Percentiles rank a stretch among this genome's conserved stretches.
Conservation (phyloP, 1,139 yeast genomes). For the Candida smagusa region DNA sequence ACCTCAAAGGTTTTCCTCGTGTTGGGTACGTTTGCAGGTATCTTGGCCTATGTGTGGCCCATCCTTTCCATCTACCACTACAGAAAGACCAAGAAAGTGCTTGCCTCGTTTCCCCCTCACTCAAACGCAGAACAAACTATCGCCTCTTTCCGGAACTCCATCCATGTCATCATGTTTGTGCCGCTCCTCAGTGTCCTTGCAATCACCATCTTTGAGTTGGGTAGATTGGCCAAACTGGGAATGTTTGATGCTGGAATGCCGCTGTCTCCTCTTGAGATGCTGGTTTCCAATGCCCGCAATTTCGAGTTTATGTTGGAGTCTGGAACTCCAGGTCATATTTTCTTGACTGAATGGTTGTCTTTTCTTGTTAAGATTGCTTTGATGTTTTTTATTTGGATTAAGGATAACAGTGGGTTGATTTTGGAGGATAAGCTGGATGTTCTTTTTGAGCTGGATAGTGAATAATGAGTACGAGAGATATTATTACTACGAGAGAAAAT, state of each 20-base stretch:
- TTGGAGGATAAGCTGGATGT: constrained; percentile 14
- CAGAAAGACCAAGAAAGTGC: constrained; percentile 27
- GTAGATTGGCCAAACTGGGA: background rate
- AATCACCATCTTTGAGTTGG: background rate
- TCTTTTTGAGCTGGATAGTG: constrained; percentile 21
- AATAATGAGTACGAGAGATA: too few relatives aligned
- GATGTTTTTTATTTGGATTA: constrained; percentile 35
- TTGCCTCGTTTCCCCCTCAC: constrained; percentile 32
- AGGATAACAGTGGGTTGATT: constrained; percentile 31
- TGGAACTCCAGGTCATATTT: constrained; percentile 1
- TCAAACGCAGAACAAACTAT: constrained; percentile 19
- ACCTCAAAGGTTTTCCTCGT: background rate
- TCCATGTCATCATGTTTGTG: constrained; percentile 26
- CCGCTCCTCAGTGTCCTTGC: constrained; percentile 14
- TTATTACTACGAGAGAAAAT: too few relatives aligned
- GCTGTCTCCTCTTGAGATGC: background rate
- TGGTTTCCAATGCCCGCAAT: constrained; percentile 1
- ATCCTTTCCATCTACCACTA: constrained; percentile 19
- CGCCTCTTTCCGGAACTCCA: constrained; percentile 28
- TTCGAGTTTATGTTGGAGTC: constrained; percentile 3
- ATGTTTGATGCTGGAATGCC: background rate
- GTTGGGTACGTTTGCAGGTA: background rate
- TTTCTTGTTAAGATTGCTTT: constrained; percentile 18
- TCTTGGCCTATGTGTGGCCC: constrained; percentile 11
- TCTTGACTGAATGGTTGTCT: constrained; percentile 18